Base-by-base conservation (phyloP, 73 alveolate genomes). In the Paramecium primaurelia region DNA sequence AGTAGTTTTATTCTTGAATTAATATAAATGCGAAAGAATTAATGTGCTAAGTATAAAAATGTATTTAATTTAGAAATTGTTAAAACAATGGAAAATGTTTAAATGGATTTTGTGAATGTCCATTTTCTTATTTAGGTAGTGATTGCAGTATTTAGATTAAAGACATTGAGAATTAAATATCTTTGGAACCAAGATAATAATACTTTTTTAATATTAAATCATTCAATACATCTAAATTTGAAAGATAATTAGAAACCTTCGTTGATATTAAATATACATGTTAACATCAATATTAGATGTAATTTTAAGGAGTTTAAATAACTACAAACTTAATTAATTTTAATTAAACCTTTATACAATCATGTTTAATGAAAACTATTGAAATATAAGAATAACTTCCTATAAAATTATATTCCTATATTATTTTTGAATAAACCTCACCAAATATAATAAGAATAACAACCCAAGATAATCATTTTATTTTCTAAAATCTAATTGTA, bases 81-180 rank as follows among this genome's bases (percentile, higher is more conserved):
- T 37, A 73, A 38, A 73, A 73, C 26, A 40, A 73, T 25, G 87
- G 87, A 6, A 22, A 16, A 73, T 73, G 87, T 20, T 2, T 73
- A 16, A 36, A 73, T 14, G 87, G 87, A 73, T 73, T 30, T 73
- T 73, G 87, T 14, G 40, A 73, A 37, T 73, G 87, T 37, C 47
- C 40, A 73, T 5, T 73, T 5, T 34, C 60, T 1, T 73, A 34
- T 20, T 14, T 73, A 3, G 87, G 87, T 4, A 37, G n/a, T 16
- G 87, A 73, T 73, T 73, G 87, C 40, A 37, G 38, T 73, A 37
- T 73, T 12, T 73, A 73, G 36, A 11, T 73, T 3, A 40, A 11
- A 16, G 58, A 73, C 16, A 9, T 73, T 14, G 59, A 36, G 9
- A 44, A 73, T 37, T 34, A 40, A 16, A 4, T 11, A 12, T 6